These are phyloP conservation scores for Cydonia oblonga DNA, from an alignment of 331 rosid species.

Conservation along the genomic window DNA sequence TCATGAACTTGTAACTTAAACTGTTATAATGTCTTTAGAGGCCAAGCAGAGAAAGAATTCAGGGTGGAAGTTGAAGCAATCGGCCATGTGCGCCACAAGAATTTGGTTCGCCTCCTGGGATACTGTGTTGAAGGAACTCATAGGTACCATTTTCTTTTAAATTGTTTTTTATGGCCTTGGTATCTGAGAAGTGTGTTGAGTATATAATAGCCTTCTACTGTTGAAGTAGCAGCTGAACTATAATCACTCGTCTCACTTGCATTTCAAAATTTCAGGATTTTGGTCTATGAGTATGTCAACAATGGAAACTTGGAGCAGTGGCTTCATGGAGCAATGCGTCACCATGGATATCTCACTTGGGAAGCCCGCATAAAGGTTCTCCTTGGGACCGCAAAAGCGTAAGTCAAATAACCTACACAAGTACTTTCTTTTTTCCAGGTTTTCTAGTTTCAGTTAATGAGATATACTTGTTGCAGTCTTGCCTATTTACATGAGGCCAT, in stretches of 20 bases:
- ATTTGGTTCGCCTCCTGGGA: conserved; percentile 92
- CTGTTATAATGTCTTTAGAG: conserved; percentile 35
- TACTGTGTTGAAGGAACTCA: conserved; percentile 84
- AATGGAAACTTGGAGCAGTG: conserved; percentile 96
- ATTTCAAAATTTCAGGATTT: conserved; percentile 46
- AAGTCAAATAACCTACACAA: conserved; percentile 18
- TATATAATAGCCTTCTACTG: background rate
- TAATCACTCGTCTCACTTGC: background rate
- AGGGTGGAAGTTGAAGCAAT: conserved; percentile 94
- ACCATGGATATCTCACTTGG: conserved; percentile 94
- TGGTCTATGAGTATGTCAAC: conserved; percentile 83
- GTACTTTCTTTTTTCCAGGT: background rate
- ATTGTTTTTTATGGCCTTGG: background rate
- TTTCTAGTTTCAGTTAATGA: conserved; percentile 15
- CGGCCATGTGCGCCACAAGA: conserved; percentile 94
- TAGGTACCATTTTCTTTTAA: conserved; percentile 29
- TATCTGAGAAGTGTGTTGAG: background rate
- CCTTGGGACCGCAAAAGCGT: conserved; percentile 97
- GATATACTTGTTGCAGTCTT: conserved; percentile 40
- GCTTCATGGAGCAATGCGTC: conserved; percentile 97
- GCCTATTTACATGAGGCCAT: conserved; percentile 97
- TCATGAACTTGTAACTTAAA: conserved; percentile 2
- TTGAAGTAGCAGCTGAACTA: background rate
- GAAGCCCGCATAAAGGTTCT: conserved; percentile 86
- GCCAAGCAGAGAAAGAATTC: conserved; percentile 94